phyloP scores from a whole-genome alignment of 768 basidiomycete genomes.

The Xerocomus spinulosus region DNA sequence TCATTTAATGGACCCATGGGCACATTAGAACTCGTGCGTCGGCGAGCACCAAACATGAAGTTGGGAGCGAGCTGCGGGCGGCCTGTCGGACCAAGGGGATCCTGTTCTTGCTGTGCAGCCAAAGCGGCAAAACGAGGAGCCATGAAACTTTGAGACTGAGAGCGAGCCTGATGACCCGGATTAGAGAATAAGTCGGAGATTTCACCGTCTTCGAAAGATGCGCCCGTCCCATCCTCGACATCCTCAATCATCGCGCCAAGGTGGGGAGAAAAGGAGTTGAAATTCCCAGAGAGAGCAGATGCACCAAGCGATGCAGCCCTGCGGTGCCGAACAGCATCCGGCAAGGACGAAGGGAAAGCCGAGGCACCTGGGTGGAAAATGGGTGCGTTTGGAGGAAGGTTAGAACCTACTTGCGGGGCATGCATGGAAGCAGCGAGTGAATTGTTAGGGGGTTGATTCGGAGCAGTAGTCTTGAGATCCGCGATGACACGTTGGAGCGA shows the following conservation, averaged over 20 bases:
- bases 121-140: conserved; percentile 85
- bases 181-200: conserved; percentile 57
- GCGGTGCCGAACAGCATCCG: conserved; percentile 64
- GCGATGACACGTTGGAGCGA: conserved; percentile 92
- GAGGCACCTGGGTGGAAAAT: conserved; percentile 69
- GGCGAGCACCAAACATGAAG: conserved; percentile 81
- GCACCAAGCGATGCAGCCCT: conserved; percentile 75
- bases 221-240: conserved; percentile 54
- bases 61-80: conserved; percentile 87
- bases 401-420: conserved; percentile 46
- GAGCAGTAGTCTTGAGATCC: conserved; percentile 82
- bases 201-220: conserved; percentile 72
- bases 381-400: conserved; percentile 61
- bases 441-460: conserved; percentile 44
- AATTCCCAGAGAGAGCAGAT: conserved; percentile 52
- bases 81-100: conserved; percentile 64
- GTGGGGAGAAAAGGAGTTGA: conserved; percentile 72
- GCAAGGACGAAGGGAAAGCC: conserved; percentile 43
- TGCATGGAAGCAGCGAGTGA: conserved; percentile 42
- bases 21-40: conserved; percentile 46
- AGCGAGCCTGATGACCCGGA: conserved; percentile 58
- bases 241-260: conserved; percentile 84
- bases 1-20: conserved; percentile 71
- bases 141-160: conserved; percentile 79
- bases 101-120: conserved; percentile 65